These are phyloP conservation scores for Hypoxylon intermedium DNA, from an alignment of 495 filamentous ascomycete species.

Conservation along the genomic window DNA sequence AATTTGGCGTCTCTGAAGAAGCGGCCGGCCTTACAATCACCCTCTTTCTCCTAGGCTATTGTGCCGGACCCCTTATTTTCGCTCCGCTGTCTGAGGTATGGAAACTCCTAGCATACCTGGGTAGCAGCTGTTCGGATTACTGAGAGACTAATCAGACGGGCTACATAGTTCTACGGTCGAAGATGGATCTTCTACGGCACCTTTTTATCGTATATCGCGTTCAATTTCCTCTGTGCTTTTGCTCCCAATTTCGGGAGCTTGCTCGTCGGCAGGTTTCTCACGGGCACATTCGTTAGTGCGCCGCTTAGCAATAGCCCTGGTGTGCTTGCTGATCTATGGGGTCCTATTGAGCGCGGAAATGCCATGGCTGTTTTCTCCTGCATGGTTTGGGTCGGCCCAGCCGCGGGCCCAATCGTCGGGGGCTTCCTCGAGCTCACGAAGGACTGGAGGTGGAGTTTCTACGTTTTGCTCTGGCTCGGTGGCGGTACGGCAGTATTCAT, in stretches of 20 bases:
- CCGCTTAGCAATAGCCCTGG: slow-evolving; percentile 58
- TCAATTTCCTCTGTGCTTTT: slow-evolving; percentile 62
- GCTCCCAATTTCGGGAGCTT: slow-evolving; percentile 58
- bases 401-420: slow-evolving; percentile 61
- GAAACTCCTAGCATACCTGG: not conserved
- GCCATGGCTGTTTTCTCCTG: slow-evolving; percentile 52
- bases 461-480: slow-evolving; percentile 56
- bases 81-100: slow-evolving; percentile 57
- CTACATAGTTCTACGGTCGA: slow-evolving; percentile 55
- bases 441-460: slow-evolving; percentile 59
- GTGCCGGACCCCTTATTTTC: slow-evolving; percentile 58
- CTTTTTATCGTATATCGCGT: slow-evolving; percentile 53
- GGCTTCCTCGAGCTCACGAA: slow-evolving; percentile 55
- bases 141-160: not conserved
- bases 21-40: slow-evolving; percentile 59
- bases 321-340: slow-evolving; percentile 62
- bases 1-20: slow-evolving; percentile 52
- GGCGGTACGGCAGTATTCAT: slow-evolving; percentile 49
- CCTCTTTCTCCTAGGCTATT: slow-evolving; percentile 61
- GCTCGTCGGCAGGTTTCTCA: slow-evolving; percentile 58
- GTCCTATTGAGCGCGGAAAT: slow-evolving; percentile 57
- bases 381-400: slow-evolving; percentile 62
- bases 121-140: not conserved
- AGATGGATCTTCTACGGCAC: slow-evolving; percentile 56
- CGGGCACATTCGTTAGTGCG: slow-evolving; percentile 59